Conservation (phyloP, 768 basidiomycete genomes). For the Pulveroboletus sp. region DNA sequence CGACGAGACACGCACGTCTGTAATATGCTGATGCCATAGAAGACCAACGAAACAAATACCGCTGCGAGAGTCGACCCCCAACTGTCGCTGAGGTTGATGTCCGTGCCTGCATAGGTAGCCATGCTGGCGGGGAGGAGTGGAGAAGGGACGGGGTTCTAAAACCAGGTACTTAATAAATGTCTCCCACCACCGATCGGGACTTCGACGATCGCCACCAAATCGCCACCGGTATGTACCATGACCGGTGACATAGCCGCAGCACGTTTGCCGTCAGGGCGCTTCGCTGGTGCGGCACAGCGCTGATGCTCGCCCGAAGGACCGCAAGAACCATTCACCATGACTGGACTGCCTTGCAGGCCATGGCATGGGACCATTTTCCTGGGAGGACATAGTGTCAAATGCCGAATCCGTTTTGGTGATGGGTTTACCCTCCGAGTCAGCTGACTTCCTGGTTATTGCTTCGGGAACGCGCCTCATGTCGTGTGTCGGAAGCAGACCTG, state of each 20-base stretch:
- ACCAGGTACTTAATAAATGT: too few species aligned
- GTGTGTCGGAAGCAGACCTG: too few species aligned
- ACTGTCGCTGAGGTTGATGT: slow-evolving; percentile 7
- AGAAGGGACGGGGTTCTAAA: background rate
- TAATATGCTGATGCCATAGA: slow-evolving; percentile 25
- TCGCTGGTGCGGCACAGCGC: too few species aligned
- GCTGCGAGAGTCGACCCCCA: slow-evolving; percentile 25
- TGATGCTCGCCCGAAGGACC: too few species aligned
- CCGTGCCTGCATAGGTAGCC: slow-evolving; percentile 4
- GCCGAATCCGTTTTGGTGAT: background rate
- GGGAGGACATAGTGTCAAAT: background rate
- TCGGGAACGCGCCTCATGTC: too few species aligned
- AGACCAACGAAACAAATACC: slow-evolving; percentile 17
- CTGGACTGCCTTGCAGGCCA: background rate
- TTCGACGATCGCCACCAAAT: slow-evolving; percentile 13
- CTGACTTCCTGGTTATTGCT: background rate
- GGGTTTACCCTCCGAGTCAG: background rate
- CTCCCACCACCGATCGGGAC: too few species aligned
- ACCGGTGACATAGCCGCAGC: too few species aligned
- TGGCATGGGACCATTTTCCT: too few species aligned
- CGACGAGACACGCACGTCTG: slow-evolving; percentile 18
- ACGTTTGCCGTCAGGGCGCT: too few species aligned
- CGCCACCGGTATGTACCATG: too few species aligned
- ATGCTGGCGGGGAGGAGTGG: slow-evolving; percentile 6
- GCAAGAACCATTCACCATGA: too few species aligned